phyloP scores from a whole-genome alignment of 169 alveolate species.

The Pseudocohnilembus persalinus region DNA sequence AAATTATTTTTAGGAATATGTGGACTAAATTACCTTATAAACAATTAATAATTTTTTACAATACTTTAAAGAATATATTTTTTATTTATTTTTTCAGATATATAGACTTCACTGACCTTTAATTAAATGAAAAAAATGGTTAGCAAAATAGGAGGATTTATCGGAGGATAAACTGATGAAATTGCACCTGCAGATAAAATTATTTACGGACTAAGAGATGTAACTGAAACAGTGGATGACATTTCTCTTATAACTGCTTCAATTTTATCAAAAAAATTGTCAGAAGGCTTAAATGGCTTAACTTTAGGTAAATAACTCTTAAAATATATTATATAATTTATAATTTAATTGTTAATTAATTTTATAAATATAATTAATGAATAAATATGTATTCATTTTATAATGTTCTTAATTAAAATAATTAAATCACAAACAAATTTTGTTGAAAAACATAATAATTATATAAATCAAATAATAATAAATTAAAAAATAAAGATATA shows the following conservation, averaged over 20 bases:
- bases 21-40: too few relatives aligned
- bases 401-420: too few relatives aligned
- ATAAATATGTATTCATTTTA: too few relatives aligned
- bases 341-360: too few relatives aligned
- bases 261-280: constrained; percentile 53
- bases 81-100: not conserved
- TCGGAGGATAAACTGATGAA: constrained; percentile 45
- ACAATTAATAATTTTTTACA: too few relatives aligned
- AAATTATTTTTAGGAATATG: not conserved
- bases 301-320: constrained; percentile 28
- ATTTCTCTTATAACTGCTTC: constrained; percentile 54
- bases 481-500: too few relatives aligned
- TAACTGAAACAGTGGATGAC: constrained; percentile 50
- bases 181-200: constrained; percentile 60
- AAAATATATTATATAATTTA: too few relatives aligned
- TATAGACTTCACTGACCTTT: constrained; percentile 8
- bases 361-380: too few relatives aligned
- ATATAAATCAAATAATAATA: too few relatives aligned
- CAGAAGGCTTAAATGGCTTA: constrained; percentile 30
- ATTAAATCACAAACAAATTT: not conserved
- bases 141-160: constrained; percentile 36
- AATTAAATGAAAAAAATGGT: constrained; percentile 42
- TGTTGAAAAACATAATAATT: not conserved
- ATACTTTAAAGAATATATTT: not conserved
- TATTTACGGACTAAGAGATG: constrained; percentile 55